Evolutionary conservation across 306 rosid genomes (phyloP), one percentile per base, ranked within the genome.

Genomic region (Acacia acuminata): DNA sequence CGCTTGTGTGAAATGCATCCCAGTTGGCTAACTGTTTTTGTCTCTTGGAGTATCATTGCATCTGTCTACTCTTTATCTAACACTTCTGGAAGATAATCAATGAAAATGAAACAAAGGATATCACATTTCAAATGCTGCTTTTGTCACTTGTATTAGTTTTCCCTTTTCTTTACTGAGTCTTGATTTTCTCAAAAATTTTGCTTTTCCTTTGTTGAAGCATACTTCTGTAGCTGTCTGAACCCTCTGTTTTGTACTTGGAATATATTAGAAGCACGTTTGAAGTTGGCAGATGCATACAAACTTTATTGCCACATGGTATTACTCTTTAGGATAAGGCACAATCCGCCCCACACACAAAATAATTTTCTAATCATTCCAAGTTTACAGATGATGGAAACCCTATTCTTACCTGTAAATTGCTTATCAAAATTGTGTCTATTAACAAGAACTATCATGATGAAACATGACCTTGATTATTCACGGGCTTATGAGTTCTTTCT

Each of bases 401-500:
- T 72, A 38, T 71, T 82, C 40, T 63, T 63, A 63, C 27, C 9
- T 63, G 27, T 63, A 61, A n/a, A 60, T 19, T 15, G 40, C 58
- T 20, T 50, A 25, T 71, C 56, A 51, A 30, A 47, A 60, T 11
- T 64, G 16, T 43, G 36, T 66, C 17, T 73, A 32, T 81, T 65
- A 27, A 67, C 40, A 63, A 10, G 3, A 30, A 78, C 40, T 68
- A 11, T 53, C 8, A 43, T 10, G 24, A 20, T 64, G 64, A 45
- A 30, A 66, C n/a, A 40, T 48, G 13, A 7, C 45, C 43, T 71
- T 85, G 53, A 56, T 85, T 74, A 74, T 82, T 84, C 76, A 55
- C 78, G 43, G 45, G 20, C 32, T 24, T 61, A 10, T 30, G 45
- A 13, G 1, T 30, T 72, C 30, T 73, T 50, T 67, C 60, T 58